Percentiles rank a stretch among this genome's conserved stretches.
phyloP scores from a whole-genome alignment of 805 yeast species.

The Saccharomycopsis sp. region DNA sequence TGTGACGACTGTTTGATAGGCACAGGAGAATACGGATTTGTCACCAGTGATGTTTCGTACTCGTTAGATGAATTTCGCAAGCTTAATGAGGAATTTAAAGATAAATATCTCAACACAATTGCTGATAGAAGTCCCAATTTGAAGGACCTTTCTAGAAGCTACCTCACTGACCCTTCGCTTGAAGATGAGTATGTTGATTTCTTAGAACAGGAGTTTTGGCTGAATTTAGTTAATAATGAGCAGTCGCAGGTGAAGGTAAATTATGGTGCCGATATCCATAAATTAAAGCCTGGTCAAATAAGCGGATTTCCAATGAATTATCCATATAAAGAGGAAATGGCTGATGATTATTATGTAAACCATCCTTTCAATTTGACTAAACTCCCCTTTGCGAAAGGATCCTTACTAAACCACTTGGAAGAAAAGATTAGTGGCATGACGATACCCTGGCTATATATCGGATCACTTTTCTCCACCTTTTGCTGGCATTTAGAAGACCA shows the following conservation, averaged over 20 bases:
- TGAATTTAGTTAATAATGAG: conserved; percentile 35
- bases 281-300: conserved; percentile 53
- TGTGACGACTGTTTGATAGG: conserved; percentile 84
- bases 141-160: conserved; percentile 40
- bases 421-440: conserved; percentile 87
- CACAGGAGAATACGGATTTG: conserved; percentile 83
- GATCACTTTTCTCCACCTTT: conserved; percentile 83
- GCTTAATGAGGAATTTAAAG: conserved; percentile 45
- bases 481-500: conserved; percentile 98
- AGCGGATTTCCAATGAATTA: conserved; percentile 65
- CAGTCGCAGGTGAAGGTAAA: conserved; percentile 50
- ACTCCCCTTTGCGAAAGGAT: conserved; percentile 63
- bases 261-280: conserved; percentile 84
- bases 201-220: conserved; percentile 69
- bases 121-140: conserved; percentile 27
- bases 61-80: conserved; percentile 54
- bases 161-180: conserved; percentile 37
- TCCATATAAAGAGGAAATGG: conserved; percentile 24
- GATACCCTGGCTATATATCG: conserved; percentile 90
- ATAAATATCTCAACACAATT: conserved; percentile 37
- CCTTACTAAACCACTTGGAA: conserved; percentile 59
- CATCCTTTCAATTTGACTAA: conserved; percentile 75
- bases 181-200: conserved; percentile 18
- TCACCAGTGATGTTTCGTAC: conserved; percentile 52
- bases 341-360: conserved; percentile 34